Base-by-base conservation (phyloP, 148 eudicot genomes). In the Bassia scoparia region DNA sequence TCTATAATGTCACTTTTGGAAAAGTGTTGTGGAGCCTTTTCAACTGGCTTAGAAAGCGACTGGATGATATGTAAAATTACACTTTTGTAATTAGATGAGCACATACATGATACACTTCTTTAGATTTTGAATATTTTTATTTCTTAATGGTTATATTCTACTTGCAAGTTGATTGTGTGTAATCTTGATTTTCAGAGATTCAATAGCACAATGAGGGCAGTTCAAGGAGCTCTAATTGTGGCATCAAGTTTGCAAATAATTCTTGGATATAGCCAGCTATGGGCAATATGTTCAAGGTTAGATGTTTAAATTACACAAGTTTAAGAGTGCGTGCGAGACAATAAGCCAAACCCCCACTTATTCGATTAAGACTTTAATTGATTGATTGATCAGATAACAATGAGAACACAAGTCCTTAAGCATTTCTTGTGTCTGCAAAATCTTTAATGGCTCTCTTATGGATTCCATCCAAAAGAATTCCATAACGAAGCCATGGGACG, bases 281-380 rank as follows among this genome's bases (percentile, higher is more conserved):
- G 99, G 99, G 99, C 93, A 75, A 95, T 95, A 62, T 95, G 87
- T 79, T 89, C 99, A 78, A 95, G 99, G 99, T 92, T 77, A 29
- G 66, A 27, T 52, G 30, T 68, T 50, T 26, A 58, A 3, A 58
- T 27, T 58, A n/a, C n/a, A n/a, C n/a, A n/a, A n/a, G n/a, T n/a
- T n/a, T n/a, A n/a, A n/a, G n/a, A n/a, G n/a, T n/a, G n/a, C n/a
- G n/a, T n/a, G n/a, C n/a, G n/a, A n/a, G n/a, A n/a, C n/a, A n/a
- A n/a, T n/a, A n/a, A n/a, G n/a, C n/a, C n/a, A n/a, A n/a, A n/a
- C n/a, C n/a, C n/a, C n/a, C n/a, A n/a, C n/a, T n/a, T n/a, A n/a
- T n/a, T n/a, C n/a, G n/a, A n/a, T n/a, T n/a, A n/a, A n/a, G n/a
- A n/a, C n/a, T n/a, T n/a, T n/a, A n/a, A n/a, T n/a, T n/a, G n/a